These are phyloP conservation scores for Colletotrichum agaves DNA, from an alignment of 2,329 filamentous ascomycete genomes.

Conservation along the genomic window DNA sequence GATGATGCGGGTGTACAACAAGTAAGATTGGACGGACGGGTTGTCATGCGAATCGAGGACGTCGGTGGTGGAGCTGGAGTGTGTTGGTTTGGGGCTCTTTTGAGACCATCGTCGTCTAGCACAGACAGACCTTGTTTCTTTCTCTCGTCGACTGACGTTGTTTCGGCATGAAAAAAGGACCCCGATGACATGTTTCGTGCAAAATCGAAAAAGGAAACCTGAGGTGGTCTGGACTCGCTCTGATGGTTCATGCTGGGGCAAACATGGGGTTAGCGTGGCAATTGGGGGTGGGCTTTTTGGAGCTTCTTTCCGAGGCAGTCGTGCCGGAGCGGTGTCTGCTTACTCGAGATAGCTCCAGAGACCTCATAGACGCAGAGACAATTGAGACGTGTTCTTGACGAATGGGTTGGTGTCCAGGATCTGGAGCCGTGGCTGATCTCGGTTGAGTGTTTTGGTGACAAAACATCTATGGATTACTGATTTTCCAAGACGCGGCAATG, in stretches of 20 bases:
- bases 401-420: no score
- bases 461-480: no score
- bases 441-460: no score
- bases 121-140: conserved; percentile 1
- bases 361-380: no score
- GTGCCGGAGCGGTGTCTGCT: no score
- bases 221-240: not conserved
- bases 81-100: not conserved
- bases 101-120: conserved; percentile 9
- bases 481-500: no score
- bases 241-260: not conserved
- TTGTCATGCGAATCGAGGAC: not conserved
- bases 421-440: no score
- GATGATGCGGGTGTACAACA: conserved; percentile 2
- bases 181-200: not conserved
- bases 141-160: conserved; percentile 7
- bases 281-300: not conserved
- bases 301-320: not conserved
- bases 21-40: not conserved
- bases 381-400: no score
- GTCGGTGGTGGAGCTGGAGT: not conserved
- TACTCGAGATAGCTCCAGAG: no score
- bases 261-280: not conserved
- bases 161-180: not conserved
- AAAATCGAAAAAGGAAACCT: conserved; percentile 2